phyloP scores from a whole-genome alignment of 495 filamentous ascomycete species.

The Hypomontagnella submonticulosa region DNA sequence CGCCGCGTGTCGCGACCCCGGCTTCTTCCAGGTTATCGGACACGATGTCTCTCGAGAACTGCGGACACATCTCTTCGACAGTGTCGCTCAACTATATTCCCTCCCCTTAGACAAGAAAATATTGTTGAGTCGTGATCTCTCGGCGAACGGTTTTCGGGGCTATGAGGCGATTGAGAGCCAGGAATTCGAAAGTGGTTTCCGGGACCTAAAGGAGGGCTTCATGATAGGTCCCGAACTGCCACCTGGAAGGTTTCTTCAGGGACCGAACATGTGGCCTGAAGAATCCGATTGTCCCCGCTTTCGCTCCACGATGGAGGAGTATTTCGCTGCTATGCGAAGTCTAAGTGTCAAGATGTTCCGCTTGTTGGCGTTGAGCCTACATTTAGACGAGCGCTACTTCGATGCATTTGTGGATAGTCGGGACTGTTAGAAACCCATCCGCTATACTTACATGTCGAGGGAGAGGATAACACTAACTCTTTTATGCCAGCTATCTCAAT shows the following conservation, averaged over 20 bases:
- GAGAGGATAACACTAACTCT: constrained; percentile 8
- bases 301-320: constrained; percentile 47
- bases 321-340: constrained; percentile 48
- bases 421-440: constrained; percentile 39
- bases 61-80: constrained; percentile 31
- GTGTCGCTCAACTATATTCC: constrained; percentile 36
- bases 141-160: constrained; percentile 39
- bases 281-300: constrained; percentile 46
- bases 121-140: constrained; percentile 28
- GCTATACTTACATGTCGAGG: constrained; percentile 10
- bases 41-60: constrained; percentile 54
- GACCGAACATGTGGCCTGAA: constrained; percentile 62
- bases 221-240: constrained; percentile 45
- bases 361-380: constrained; percentile 56
- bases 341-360: constrained; percentile 53
- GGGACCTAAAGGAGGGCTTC: constrained; percentile 46
- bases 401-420: constrained; percentile 54
- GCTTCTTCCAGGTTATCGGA: constrained; percentile 67
- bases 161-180: constrained; percentile 46
- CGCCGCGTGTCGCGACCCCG: constrained; percentile 62
- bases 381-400: constrained; percentile 54
- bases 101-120: constrained; percentile 36
- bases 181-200: constrained; percentile 36
- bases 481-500: constrained; percentile 41
- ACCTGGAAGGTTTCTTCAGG: constrained; percentile 52